These are phyloP conservation scores for Cryptococcus sp. DNA, from an alignment of 1,284 basidiomycete species.

Conservation along the genomic window DNA sequence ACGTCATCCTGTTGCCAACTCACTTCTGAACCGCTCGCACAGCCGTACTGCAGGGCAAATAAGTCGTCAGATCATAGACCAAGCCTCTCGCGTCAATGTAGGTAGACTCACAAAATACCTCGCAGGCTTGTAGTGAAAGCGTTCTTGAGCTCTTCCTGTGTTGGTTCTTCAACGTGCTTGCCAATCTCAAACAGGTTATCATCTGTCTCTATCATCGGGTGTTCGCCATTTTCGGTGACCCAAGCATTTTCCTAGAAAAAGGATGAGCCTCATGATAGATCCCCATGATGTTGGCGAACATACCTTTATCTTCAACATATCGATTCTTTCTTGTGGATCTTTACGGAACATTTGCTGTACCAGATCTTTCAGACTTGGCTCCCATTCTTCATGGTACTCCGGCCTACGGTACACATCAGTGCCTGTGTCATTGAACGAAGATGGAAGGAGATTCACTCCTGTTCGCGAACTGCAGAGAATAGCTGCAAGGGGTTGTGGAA, in stretches of 20 bases:
- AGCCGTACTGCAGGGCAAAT: conserved; percentile 38
- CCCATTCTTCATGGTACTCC: conserved; percentile 48
- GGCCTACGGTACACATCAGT: conserved; percentile 28
- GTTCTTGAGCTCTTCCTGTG: conserved; percentile 49
- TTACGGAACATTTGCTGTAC: conserved; percentile 52
- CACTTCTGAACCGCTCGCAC: conserved; percentile 53
- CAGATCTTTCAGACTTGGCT: conserved; percentile 43
- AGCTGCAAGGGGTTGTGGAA: conserved; percentile 56
- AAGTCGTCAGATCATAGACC: conserved; percentile 1
- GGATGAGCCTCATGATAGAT: neutral
- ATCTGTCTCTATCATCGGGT: conserved; percentile 51
- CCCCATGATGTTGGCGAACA: conserved; percentile 12
- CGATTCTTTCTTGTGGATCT: conserved; percentile 46
- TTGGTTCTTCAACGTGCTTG: conserved; percentile 53
- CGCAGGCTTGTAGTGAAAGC: conserved; percentile 46
- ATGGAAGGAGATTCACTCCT: conserved; percentile 46
- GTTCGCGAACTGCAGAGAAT: conserved; percentile 55
- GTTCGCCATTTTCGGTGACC: conserved; percentile 48
- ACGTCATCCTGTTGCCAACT: conserved; percentile 2
- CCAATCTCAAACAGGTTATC: conserved; percentile 53
- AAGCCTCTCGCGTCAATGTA: neutral
- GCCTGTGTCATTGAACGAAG: too few relatives aligned
- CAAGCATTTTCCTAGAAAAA: conserved; percentile 51
- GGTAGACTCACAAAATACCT: conserved; percentile 45
- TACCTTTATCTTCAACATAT: conserved; percentile 49